Base-by-base conservation (phyloP, 352 stramenopile species). In the Blastocystis sp. region DNA sequence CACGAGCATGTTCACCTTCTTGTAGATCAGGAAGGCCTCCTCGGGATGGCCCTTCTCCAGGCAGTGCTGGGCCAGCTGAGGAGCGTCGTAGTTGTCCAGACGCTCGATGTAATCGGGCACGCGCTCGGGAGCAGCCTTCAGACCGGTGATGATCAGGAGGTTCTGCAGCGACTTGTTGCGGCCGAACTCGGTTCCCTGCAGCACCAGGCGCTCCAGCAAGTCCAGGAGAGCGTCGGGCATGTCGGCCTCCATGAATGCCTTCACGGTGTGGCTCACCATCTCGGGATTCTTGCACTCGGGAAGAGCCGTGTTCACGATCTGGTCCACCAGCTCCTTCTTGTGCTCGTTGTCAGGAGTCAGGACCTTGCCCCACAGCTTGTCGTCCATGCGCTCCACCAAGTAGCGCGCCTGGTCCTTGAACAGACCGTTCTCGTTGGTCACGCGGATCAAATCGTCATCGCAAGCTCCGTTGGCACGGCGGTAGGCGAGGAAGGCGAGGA, bases 101-200 rank as follows among this genome's bases (percentile, higher is more conserved):
- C 98, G 95, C 92, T 99, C 98, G 89, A 99, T 97, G 93, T 99
- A 99, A 90, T 98, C 96, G 93, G 98, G 97, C 70, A 99, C 97
- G 91, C 98, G 97, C 84, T 97, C 95, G 90, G 97, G 95, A 90
- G 97, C 95, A 63, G 96, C 96, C 91, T 98, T 97, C 87, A 99
- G 99, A 43, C 97, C 97, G 54, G 97, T 99, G 82, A 99, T 93
- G 91, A 99, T 98, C 75, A 99, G 92, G 89, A 99, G 91, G 92
- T 99, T 99, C 92, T 99, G 97, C 82, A 99, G 91, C 91, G 98
- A 99, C 91, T 97, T 98, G 95, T 99, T 99, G 91, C 97, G 95
- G 29, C 96, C 98, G 91, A 99, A 99, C 91, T 99, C 97, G 20
- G 95, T 98, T 89, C 97, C 97, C 92, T 99, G 97, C 7, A 99